Evolutionary conservation across 257 asterid genomes (phyloP).

Genomic region (Solanum infundibuliforme): DNA sequence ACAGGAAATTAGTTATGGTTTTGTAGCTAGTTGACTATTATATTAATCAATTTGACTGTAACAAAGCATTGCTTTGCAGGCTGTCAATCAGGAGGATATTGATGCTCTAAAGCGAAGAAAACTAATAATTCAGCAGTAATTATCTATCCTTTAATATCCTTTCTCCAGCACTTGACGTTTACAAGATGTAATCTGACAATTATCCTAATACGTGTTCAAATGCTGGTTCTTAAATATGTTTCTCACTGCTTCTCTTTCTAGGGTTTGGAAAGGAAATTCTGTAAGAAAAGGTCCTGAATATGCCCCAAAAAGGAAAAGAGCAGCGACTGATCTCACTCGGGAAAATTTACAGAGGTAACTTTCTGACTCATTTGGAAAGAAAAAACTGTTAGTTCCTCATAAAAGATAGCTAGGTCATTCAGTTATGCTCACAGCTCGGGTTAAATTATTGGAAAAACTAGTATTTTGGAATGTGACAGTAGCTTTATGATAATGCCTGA

Average conservation of each 20-base stretch:
- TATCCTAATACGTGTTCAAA: background rate
- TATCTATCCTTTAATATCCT: background rate
- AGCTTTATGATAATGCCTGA: background rate
- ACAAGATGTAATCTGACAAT: background rate
- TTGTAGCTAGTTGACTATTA: background rate
- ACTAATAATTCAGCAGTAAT: conserved; percentile 73
- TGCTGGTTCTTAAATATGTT: conserved; percentile 3
- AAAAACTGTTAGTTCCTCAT: background rate
- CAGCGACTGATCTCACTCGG: conserved; percentile 86
- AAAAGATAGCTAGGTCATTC: background rate
- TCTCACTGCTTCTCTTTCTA: conserved; percentile 15
- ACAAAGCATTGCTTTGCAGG: conserved; percentile 32
- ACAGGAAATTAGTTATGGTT: background rate
- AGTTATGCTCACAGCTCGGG: background rate
- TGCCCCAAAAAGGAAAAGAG: conserved; percentile 86
- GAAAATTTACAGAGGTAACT: conserved; percentile 75
- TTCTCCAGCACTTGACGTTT: background rate
- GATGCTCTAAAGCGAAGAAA: conserved; percentile 75
- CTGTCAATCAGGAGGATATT: conserved; percentile 48
- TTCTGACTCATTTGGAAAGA: background rate
- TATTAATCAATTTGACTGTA: background rate
- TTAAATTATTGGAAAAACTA: background rate
- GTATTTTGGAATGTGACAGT: background rate
- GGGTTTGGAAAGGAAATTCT: conserved; percentile 83
- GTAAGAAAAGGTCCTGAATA: conserved; percentile 83